Percentiles rank a stretch among this genome's conserved stretches.
Evolutionary conservation across 176 grass and related monocot species (phyloP).

Genomic region (Aegilops longissima): DNA sequence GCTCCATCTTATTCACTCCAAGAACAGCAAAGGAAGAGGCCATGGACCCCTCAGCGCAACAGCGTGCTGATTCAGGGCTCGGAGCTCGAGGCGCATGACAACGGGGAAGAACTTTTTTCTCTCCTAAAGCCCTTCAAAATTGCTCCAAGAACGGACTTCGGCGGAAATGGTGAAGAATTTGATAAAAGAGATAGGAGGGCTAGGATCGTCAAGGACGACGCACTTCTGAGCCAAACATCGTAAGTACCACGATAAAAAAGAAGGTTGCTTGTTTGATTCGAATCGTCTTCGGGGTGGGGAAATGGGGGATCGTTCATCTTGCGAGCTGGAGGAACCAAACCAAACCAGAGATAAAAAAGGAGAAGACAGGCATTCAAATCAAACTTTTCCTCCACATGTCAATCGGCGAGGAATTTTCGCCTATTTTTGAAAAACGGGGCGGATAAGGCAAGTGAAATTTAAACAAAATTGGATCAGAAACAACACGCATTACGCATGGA

Average conservation of each 20-base stretch:
- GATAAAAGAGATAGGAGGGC: not conserved
- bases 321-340: not conserved
- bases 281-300: not conserved
- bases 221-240: not conserved
- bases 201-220: not conserved
- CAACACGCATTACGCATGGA: not conserved
- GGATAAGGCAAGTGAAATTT: not conserved
- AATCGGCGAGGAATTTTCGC: not conserved
- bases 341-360: conserved; percentile 4
- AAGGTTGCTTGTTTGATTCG: not conserved
- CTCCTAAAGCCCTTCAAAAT: conserved; percentile 7
- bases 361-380: not conserved
- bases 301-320: not conserved
- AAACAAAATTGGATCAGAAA: not conserved
- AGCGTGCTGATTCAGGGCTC: conserved; percentile 29
- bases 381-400: not conserved
- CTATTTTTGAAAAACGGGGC: not conserved
- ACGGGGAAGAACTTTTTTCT: conserved; percentile 25
- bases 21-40: conserved; percentile 24
- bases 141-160: not conserved
- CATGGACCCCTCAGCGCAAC: conserved; percentile 17
- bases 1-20: conserved; percentile 30
- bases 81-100: conserved; percentile 24
- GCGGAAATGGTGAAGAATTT: not conserved
- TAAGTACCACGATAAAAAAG: not conserved